These are phyloP conservation scores for Ceratobasidium sp. DNA, from an alignment of 1,284 basidiomycete genomes.

Conservation along the genomic window DNA sequence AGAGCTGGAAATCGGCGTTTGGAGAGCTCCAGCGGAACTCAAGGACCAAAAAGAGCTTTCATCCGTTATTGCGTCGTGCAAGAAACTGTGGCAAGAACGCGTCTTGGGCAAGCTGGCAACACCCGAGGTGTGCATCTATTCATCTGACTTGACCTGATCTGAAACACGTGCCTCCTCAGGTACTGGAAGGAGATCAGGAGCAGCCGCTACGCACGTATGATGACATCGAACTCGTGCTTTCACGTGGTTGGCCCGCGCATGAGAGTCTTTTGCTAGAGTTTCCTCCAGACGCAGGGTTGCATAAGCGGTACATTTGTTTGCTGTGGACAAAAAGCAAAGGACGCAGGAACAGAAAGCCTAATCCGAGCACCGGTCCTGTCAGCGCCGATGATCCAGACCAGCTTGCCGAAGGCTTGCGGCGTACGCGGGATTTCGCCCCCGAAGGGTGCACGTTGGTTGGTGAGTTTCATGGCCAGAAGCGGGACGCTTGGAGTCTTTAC, in stretches of 20 bases:
- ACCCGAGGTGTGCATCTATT: slow-evolving; percentile 37
- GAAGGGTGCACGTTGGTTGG: slow-evolving; percentile 38
- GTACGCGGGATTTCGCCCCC: slow-evolving; percentile 31
- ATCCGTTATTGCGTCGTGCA: slow-evolving; percentile 39
- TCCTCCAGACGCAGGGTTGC: slow-evolving; percentile 36
- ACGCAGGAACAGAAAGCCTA: slow-evolving; percentile 16
- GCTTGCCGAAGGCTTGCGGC: slow-evolving; percentile 17
- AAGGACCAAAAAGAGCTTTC: slow-evolving; percentile 40
- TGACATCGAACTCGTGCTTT: slow-evolving; percentile 42
- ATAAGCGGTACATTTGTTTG: slow-evolving; percentile 17
- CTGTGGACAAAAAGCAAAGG: slow-evolving; percentile 32
- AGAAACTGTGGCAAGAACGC: slow-evolving; percentile 42
- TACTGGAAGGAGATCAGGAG: slow-evolving; percentile 36
- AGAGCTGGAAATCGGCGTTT: slow-evolving; percentile 42
- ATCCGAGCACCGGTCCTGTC: slow-evolving; percentile 12
- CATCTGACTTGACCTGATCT: not conserved
- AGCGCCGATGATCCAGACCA: slow-evolving; percentile 35
- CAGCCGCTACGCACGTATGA: slow-evolving; percentile 38
- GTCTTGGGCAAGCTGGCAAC: slow-evolving; percentile 41
- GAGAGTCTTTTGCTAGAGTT: slow-evolving; percentile 32
- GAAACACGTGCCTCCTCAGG: slow-evolving; percentile 14
- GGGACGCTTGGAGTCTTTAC: slow-evolving; percentile 26
- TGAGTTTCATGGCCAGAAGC: slow-evolving; percentile 26
- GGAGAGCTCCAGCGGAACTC: slow-evolving; percentile 41
- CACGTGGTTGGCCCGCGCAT: slow-evolving; percentile 41